These are phyloP conservation scores for Hansenula sp. DNA, from an alignment of 1,139 yeast genomes.

Conservation along the genomic window DNA sequence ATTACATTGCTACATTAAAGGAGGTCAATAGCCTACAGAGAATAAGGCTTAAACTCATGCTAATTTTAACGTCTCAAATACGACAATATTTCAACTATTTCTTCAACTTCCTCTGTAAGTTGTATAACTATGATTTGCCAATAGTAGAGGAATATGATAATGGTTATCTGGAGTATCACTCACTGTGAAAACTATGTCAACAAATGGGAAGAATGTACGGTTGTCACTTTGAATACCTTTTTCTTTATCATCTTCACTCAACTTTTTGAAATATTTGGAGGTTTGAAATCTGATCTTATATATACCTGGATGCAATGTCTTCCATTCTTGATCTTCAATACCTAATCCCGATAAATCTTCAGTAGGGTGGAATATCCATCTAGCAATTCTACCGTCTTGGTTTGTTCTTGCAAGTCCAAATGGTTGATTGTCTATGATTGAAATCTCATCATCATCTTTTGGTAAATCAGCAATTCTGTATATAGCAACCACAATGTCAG, in stretches of 20 bases:
- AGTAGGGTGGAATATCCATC: slow-evolving; percentile 55
- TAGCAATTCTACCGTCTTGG: slow-evolving; percentile 68
- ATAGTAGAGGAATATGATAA: slow-evolving; percentile 80
- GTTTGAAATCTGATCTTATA: slow-evolving; percentile 77
- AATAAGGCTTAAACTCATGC: too few species aligned
- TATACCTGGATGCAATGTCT: slow-evolving; percentile 46
- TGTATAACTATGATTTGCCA: slow-evolving; percentile 81
- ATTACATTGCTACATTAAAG: too few species aligned
- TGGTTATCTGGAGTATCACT: slow-evolving; percentile 67
- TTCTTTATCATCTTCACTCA: slow-evolving; percentile 24
- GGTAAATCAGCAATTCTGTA: slow-evolving; percentile 33
- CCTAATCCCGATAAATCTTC: slow-evolving; percentile 30
- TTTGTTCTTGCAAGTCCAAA: slow-evolving; percentile 69
- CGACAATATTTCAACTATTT: not conserved
- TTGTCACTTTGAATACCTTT: slow-evolving; percentile 22
- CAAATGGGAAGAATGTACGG: slow-evolving; percentile 75
- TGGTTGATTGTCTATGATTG: slow-evolving; percentile 28
- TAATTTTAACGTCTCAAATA: too few species aligned
- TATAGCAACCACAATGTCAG: slow-evolving; percentile 57
- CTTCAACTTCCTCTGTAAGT: slow-evolving; percentile 67
- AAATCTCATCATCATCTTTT: slow-evolving; percentile 25
- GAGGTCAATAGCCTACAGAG: too few species aligned
- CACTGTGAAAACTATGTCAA: slow-evolving; percentile 70
- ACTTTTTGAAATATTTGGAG: slow-evolving; percentile 50
- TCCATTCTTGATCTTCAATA: slow-evolving; percentile 36